Base-by-base conservation (phyloP, 1,139 yeast genomes). In the Suhomyces coccinellae region DNA sequence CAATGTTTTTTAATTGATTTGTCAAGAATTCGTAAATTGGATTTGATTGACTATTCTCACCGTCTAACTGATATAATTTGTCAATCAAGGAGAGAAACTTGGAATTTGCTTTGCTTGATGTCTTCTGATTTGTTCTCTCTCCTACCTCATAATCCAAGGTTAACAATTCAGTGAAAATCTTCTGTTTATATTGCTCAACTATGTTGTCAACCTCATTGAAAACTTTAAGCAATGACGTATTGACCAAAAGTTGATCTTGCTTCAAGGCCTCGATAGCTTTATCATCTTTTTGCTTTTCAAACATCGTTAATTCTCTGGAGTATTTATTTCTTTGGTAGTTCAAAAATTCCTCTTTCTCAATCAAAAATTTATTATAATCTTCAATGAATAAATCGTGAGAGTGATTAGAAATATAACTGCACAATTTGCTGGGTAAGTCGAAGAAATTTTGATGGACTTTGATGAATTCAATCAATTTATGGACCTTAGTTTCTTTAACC, bases 381-480 rank as follows among this genome's bases (percentile, higher is more conserved):
- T 83, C 78, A 37, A 89, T 71, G 37, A 93, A 75, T 34, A 79
- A 75, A 46, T 85, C 87, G 56, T 87, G 91, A 54, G 90, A 86
- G 46, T 81, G 79, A 24, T 71, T 71, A 16, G 75, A 67, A 26
- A 89, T 71, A 52, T 77, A 75, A n/a, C 62, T 65, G 32, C 76
- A 67, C 46, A 93, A 69, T 10, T 66, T 69, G 30, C 76, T 77
- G 0, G 97, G 96, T 39, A 90, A 72, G 58, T 88, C 86, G 57
- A 93, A 84, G 45, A 89, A 73, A 47, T 76, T 76, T 44, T 74
- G 75, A 61, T 89, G 80, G 36, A 75, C 71, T 40, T 82, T 82
- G 16, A 90, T 73, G 48, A 87, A 79, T 26, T 78, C 79, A 46
- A 87, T 71, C 13, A 95, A 79, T 31, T 75, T 74, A 40, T 73